Percentiles rank a stretch among this genome's conserved stretches.
phyloP scores from a whole-genome alignment of 768 basidiomycete species.

The Lactifluus piperatus region DNA sequence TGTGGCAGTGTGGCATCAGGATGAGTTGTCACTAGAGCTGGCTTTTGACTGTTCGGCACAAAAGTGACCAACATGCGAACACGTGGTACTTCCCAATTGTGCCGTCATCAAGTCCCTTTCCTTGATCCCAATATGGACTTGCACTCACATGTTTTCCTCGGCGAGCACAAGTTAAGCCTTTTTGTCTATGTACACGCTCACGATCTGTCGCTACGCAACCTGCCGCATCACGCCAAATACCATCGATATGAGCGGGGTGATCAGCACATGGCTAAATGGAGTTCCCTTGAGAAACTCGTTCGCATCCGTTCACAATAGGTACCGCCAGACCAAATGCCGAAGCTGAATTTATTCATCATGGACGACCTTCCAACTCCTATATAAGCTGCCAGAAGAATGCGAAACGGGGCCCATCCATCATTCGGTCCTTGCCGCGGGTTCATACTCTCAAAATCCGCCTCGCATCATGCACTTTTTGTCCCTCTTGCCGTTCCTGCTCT shows the following conservation, averaged over 20 bases:
- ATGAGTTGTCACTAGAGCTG: too few relatives aligned
- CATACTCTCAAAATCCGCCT: neutral
- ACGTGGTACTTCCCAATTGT: neutral
- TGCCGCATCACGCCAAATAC: too few relatives aligned
- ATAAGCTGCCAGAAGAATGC: neutral
- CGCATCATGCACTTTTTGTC: neutral
- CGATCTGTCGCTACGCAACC: constrained; percentile 5
- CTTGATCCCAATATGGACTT: neutral
- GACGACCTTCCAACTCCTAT: neutral
- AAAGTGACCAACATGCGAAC: too few relatives aligned
- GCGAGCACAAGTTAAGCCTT: too few relatives aligned
- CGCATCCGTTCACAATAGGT: neutral
- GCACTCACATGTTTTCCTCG: too few relatives aligned
- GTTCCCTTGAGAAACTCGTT: neutral
- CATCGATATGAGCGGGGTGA: neutral
- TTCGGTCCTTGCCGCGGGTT: too few relatives aligned
- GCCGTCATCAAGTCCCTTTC: neutral
- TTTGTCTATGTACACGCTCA: neutral
- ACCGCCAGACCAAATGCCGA: neutral
- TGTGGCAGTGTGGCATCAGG: too few relatives aligned
- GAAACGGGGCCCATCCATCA: neutral
- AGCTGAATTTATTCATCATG: neutral
- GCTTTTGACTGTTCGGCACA: too few relatives aligned
- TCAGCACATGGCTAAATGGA: neutral
- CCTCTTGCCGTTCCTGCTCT: neutral